Evolutionary conservation across 129 eudicot species (phyloP).

Genomic region (Centrapalus pauciflorus): DNA sequence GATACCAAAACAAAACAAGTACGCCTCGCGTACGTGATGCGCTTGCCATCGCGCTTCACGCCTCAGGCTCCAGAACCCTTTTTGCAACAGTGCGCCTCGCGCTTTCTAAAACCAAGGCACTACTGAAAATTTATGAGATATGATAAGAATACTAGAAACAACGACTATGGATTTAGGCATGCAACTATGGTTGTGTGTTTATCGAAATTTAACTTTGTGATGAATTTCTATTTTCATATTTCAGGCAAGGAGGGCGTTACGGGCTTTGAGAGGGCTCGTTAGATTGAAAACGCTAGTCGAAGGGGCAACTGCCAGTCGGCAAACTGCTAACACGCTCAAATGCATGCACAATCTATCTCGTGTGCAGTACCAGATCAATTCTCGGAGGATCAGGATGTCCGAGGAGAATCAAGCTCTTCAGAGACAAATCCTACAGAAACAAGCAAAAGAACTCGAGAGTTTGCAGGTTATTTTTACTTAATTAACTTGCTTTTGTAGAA

Average conservation of each 20-base stretch:
- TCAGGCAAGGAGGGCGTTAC: conserved; percentile 84
- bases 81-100: too few species aligned
- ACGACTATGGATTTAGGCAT: too few species aligned
- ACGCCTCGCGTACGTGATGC: too few species aligned
- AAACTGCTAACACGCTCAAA: conserved; percentile 69
- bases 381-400: conserved; percentile 75
- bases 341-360: conserved; percentile 88
- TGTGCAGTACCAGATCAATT: conserved; percentile 72
- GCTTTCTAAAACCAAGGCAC: too few species aligned
- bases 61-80: too few species aligned
- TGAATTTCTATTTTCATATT: background rate
- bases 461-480: conserved; percentile 40
- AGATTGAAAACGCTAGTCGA: conserved; percentile 74
- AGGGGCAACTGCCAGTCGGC: conserved; percentile 69
- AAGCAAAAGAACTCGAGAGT: conserved; percentile 71
- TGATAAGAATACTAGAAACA: too few species aligned
- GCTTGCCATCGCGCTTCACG: too few species aligned
- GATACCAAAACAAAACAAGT: too few species aligned
- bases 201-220: too few species aligned
- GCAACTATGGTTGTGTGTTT: too few species aligned
- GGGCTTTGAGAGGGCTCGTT: conserved; percentile 84
- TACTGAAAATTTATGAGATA: too few species aligned
- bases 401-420: conserved; percentile 87
- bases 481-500: background rate
- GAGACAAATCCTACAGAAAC: conserved; percentile 72